These are phyloP conservation scores for Euphorbia peplus DNA, from an alignment of 345 rosid genomes.

Conservation along the genomic window DNA sequence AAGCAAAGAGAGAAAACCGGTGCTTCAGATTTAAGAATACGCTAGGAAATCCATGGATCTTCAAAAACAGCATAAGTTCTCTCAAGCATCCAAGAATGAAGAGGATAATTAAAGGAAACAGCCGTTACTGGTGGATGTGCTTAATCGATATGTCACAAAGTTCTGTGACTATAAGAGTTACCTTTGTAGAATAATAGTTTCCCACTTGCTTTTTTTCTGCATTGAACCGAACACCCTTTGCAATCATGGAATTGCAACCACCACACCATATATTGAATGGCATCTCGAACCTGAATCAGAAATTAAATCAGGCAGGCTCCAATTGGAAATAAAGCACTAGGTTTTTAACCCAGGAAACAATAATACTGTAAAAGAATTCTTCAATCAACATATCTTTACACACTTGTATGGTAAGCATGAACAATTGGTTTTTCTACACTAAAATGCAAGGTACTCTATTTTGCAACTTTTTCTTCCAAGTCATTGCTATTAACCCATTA, in stretches of 20 bases:
- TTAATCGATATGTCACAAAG: not conserved
- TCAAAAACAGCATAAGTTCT: not conserved
- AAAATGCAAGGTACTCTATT: not conserved
- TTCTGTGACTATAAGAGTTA: slow-evolving; percentile 11
- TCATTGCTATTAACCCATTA: not conserved
- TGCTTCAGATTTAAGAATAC: not conserved
- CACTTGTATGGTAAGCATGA: not conserved
- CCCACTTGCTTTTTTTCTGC: slow-evolving; percentile 99
- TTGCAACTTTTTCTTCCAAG: not conserved
- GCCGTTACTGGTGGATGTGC: not conserved
- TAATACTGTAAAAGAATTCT: not conserved
- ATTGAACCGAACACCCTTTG: slow-evolving; percentile 90
- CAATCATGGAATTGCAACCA: slow-evolving; percentile 94
- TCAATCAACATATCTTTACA: not conserved
- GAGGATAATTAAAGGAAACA: not conserved
- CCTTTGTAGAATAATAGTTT: slow-evolving; percentile 97
- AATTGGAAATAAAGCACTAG: not conserved
- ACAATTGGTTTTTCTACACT: too few relatives aligned
- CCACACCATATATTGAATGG: slow-evolving; percentile 96
- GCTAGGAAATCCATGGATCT: not conserved
- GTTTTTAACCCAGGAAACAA: not conserved
- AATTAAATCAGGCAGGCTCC: not conserved
- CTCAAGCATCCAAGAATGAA: not conserved
- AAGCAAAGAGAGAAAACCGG: not conserved
- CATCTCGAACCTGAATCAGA: slow-evolving; percentile 80